Base-by-base conservation (phyloP, 768 basidiomycete genomes). In the Agaricus blazei region DNA sequence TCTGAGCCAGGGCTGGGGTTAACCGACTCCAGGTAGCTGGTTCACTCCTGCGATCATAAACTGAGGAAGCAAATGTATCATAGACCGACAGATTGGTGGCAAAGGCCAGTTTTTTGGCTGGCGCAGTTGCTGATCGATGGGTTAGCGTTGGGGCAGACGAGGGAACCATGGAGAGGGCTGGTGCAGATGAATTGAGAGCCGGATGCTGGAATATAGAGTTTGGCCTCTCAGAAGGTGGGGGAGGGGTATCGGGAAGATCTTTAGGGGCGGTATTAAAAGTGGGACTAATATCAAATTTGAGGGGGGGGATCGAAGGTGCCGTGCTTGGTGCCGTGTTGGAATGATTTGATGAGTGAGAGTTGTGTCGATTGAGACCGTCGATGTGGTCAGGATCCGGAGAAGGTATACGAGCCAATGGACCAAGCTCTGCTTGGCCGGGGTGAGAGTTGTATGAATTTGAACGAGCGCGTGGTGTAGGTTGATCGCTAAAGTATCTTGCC, bases 11-110 rank as follows among this genome's bases (percentile, higher is more conserved):
- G 56, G 88, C 85, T 43, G 96, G 97, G 51, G 97, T 99, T 64
- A 99, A 73, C 40, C 91, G 82, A 72, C 95, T 98, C 86, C 94
- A 98, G 27, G 96, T 98, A 46, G 94, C 95, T 23, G 93, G 93
- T 70, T 98, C 96, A 62, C 92, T 93, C 64, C 94, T 78, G 51
- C 97, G 79, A 72, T 99, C 96, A 72, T 99, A 99, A 58, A 93
- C 88, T 31, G 82, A 76, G 23, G 91, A 71, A 44, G 92, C 84
- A 76, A 97, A 98, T n/a, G 96, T 99, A 69, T 94, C 91, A 65
- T 98, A 98, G 42, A 99, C 91, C 28, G 90, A 91, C 66, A 98
- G 72, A 66, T 93, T 96, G 47, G 82, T 88, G 29, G 95, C 95
- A 71, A 98, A 99, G 51, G 88, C 82, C 51, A 98, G 75, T 56